phyloP scores from a whole-genome alignment of 176 grass and related monocot genomes.

The Juncus inflexus region DNA sequence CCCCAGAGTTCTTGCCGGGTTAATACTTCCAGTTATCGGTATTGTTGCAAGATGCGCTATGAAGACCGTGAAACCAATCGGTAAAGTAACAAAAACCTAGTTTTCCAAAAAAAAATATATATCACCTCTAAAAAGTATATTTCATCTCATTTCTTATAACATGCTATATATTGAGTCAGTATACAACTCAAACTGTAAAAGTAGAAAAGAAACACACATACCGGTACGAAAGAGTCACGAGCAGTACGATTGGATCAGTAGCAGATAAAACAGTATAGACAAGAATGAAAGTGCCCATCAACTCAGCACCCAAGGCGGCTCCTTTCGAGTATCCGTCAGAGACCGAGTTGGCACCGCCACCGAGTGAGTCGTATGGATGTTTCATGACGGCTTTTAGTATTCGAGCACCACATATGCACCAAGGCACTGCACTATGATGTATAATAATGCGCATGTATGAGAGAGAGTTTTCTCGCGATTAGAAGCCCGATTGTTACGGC shows the following conservation, averaged over 20 bases:
- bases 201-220: constrained; percentile 8
- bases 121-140: no score
- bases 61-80: constrained; percentile 87
- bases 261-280: constrained; percentile 76
- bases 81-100: constrained; percentile 66
- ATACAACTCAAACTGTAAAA: not conserved
- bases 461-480: constrained; percentile 59
- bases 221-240: constrained; percentile 52
- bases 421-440: constrained; percentile 73
- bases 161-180: not conserved
- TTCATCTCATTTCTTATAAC: no score
- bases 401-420: constrained; percentile 66
- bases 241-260: constrained; percentile 64
- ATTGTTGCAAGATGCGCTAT: constrained; percentile 84
- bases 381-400: constrained; percentile 70
- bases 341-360: constrained; percentile 69
- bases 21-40: constrained; percentile 90
- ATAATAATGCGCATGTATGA: constrained; percentile 47
- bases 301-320: constrained; percentile 50
- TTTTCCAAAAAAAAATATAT: not conserved
- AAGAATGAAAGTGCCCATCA: constrained; percentile 77
- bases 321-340: constrained; percentile 25
- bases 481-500: constrained; percentile 74
- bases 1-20: constrained; percentile 81
- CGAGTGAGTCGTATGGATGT: constrained; percentile 27